These are phyloP conservation scores for Globisporangium splendens DNA, from an alignment of 352 stramenopile species.

Conservation along the genomic window DNA sequence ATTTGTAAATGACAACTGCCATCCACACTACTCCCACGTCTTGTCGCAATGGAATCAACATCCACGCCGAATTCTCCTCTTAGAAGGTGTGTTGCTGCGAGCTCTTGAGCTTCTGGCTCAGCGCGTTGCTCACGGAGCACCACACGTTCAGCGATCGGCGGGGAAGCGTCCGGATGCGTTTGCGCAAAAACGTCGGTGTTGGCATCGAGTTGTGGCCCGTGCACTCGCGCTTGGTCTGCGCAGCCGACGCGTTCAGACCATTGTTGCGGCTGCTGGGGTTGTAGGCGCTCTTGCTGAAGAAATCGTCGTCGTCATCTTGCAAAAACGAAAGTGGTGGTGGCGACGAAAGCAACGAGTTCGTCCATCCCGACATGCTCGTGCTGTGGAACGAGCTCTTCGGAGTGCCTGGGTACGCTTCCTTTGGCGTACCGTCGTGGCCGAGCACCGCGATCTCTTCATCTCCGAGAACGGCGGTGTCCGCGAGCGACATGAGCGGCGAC, in stretches of 20 bases:
- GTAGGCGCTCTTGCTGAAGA: neutral
- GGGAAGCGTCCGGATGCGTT: constrained; percentile 5
- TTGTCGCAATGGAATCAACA: no score
- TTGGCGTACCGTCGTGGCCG: constrained; percentile 9
- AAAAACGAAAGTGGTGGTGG: constrained; percentile 1
- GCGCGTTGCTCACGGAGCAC: constrained; percentile 6
- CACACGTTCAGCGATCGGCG: constrained; percentile 5
- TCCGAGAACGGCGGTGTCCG: constrained; percentile 1
- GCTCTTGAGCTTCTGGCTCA: constrained; percentile 5
- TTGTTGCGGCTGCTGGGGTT: neutral
- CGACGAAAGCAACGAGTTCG: neutral
- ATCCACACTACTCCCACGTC: no score
- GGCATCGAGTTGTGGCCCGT: constrained; percentile 5
- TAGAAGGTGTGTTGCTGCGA: neutral
- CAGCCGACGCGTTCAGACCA: neutral
- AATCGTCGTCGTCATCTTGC: constrained; percentile 6
- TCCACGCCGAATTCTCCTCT: no score
- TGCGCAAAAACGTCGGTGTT: constrained; percentile 5
- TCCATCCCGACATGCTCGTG: constrained; percentile 4
- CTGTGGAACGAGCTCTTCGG: constrained; percentile 9
- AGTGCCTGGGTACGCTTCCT: constrained; percentile 11
- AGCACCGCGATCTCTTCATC: constrained; percentile 6
- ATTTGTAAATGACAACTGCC: no score
- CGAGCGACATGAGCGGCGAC: constrained; percentile 1
- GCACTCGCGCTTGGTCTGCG: constrained; percentile 2